Evolutionary conservation across 2,329 filamentous ascomycete species (phyloP).

Genomic region (Acrodontium crateriforme): DNA sequence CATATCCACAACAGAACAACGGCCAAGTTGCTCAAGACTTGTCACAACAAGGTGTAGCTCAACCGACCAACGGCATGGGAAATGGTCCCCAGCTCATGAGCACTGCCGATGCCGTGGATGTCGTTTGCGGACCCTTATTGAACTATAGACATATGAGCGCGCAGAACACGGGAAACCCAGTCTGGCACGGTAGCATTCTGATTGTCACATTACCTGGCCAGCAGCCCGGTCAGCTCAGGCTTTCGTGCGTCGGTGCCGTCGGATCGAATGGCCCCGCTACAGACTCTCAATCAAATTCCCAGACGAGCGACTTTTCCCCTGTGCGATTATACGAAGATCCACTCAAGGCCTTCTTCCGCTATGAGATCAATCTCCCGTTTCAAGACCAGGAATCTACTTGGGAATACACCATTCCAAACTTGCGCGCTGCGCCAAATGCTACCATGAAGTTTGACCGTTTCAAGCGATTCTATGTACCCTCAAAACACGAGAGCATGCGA

Average conservation of each 20-base stretch:
- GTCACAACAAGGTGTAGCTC: conserved; percentile 4
- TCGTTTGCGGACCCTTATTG: conserved; percentile 59
- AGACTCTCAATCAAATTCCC: conserved; percentile 21
- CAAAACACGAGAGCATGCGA: conserved; percentile 49
- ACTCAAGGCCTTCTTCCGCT: conserved; percentile 46
- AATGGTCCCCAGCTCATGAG: conserved; percentile 29
- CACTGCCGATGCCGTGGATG: conserved; percentile 33
- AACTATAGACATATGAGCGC: conserved; percentile 66
- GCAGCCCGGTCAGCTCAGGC: conserved; percentile 44
- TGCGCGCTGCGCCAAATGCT: too few species aligned
- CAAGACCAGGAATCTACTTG: conserved; percentile 60
- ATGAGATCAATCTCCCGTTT: conserved; percentile 47
- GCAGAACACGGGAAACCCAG: conserved; percentile 27
- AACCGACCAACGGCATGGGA: conserved; percentile 24
- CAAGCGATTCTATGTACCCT: conserved; percentile 44
- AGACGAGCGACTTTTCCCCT: too few species aligned
- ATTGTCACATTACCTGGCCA: conserved; percentile 65
- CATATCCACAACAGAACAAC: too few species aligned
- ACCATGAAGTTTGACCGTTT: conserved; percentile 33
- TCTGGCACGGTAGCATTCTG: conserved; percentile 77
- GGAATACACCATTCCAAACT: conserved; percentile 60
- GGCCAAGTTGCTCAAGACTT: not conserved
- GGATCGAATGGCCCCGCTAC: conserved; percentile 17
- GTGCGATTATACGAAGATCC: conserved; percentile 48
- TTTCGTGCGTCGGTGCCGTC: conserved; percentile 39